These are phyloP conservation scores for Euptelea pleiosperma DNA, from an alignment of 164 flowering plant genomes.

Conservation along the genomic window DNA sequence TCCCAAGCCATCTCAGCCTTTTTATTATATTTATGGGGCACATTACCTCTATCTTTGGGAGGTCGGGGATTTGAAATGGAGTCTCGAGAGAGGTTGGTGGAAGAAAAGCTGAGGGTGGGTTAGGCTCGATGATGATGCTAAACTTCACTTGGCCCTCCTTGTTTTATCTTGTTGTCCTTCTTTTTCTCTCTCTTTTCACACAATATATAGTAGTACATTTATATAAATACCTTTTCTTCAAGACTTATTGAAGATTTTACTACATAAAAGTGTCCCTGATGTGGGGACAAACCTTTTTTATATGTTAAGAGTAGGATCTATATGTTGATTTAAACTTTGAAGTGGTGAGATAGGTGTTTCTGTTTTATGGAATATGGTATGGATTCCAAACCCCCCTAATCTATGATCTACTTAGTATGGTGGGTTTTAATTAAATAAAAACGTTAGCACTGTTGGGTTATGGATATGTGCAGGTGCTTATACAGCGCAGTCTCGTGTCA, in stretches of 20 bases:
- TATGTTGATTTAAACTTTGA: too few species aligned
- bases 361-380: too few species aligned
- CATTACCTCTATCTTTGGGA: background rate
- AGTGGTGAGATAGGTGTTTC: too few species aligned
- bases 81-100: background rate
- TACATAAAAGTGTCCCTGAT: slow-evolving; percentile 22
- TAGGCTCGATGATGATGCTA: background rate
- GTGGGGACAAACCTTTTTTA: background rate
- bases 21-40: background rate
- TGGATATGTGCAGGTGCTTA: too few species aligned
- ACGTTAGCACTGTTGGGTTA: too few species aligned
- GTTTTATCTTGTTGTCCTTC: background rate
- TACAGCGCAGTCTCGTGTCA: too few species aligned
- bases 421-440: too few species aligned
- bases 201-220: slow-evolving; percentile 11
- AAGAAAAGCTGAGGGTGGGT: background rate
- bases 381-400: too few species aligned
- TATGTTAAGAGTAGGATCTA: too few species aligned
- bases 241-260: slow-evolving; percentile 30
- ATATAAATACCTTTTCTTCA: slow-evolving; percentile 29
- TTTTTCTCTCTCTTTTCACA: slow-evolving; percentile 4
- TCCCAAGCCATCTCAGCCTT: slow-evolving; percentile 9
- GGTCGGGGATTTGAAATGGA: background rate
- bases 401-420: too few species aligned
- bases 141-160: background rate